Evolutionary conservation across 345 rosid genomes (phyloP).

Genomic region (Heritiera fomes): DNA sequence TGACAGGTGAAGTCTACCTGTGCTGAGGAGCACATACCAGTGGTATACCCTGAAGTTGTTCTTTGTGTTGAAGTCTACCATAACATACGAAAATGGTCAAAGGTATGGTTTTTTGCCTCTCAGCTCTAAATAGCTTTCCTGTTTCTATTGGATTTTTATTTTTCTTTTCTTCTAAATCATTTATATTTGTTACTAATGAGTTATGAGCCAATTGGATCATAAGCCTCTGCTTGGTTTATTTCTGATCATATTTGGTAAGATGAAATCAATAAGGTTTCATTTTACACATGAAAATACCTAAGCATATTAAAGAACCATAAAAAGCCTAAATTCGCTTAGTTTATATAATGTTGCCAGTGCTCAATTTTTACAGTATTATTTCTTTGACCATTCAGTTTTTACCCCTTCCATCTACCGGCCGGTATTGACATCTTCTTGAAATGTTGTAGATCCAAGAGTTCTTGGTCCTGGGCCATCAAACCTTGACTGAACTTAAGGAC

Average conservation of each 20-base stretch:
- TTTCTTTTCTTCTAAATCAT: not conserved
- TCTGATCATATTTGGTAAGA: not conserved
- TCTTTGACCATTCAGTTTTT: not conserved
- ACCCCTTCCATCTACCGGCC: not conserved
- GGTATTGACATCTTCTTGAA: conserved; percentile 8
- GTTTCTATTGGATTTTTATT: not conserved
- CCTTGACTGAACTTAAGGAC: conserved; percentile 71
- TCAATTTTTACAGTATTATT: not conserved
- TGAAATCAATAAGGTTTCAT: not conserved
- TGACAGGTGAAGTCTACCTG: conserved; percentile 46
- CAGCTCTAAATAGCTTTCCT: not conserved
- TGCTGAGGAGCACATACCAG: conserved; percentile 36
- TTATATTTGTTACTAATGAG: not conserved
- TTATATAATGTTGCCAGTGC: not conserved
- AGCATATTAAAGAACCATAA: not conserved
- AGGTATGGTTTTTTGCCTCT: conserved; percentile 46
- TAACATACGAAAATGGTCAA: conserved; percentile 34
- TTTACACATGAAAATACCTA: not conserved
- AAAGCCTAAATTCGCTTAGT: not conserved
- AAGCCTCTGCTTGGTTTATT: not conserved
- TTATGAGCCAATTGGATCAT: not conserved
- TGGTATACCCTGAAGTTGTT: conserved; percentile 58
- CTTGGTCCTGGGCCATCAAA: conserved; percentile 71
- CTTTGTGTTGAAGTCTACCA: conserved; percentile 73
- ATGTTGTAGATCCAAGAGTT: conserved; percentile 70